These are phyloP conservation scores for Adenanthera pavonina DNA, from an alignment of 306 rosid genomes.

Conservation along the genomic window DNA sequence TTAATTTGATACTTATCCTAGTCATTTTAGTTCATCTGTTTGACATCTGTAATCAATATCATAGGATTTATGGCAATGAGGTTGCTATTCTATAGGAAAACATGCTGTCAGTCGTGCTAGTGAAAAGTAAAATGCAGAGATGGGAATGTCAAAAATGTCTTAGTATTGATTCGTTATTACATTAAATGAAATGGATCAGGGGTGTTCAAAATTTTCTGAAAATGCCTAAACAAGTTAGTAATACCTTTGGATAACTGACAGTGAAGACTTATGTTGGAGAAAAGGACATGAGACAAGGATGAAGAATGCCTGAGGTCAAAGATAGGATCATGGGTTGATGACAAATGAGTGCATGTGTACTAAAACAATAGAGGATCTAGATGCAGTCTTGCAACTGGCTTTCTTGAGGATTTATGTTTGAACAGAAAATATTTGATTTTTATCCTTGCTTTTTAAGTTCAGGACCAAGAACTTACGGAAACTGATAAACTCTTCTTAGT, in stretches of 20 bases:
- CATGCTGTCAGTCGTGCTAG: background rate
- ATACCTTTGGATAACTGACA: background rate
- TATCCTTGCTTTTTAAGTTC: background rate
- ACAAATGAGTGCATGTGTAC: background rate
- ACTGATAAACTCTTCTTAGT: background rate
- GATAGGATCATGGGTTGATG: background rate
- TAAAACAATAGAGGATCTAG: background rate
- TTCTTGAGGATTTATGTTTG: constrained; percentile 7
- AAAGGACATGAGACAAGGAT: background rate
- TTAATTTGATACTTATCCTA: background rate
- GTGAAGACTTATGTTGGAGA: background rate
- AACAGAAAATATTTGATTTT: background rate
- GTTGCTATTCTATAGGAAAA: background rate
- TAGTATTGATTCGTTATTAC: background rate
- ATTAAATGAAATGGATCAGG: background rate
- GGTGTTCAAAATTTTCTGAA: background rate
- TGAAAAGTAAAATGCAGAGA: background rate
- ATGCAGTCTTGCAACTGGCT: constrained; percentile 13
- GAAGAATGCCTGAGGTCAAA: background rate
- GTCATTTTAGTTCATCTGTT: background rate
- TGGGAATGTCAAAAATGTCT: background rate
- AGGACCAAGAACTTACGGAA: constrained; percentile 4
- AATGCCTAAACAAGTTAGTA: background rate
- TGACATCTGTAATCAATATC: background rate
- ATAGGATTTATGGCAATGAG: background rate